A percentile compares a stretch with the other conserved stretches of the same genome.
phyloP scores from a whole-genome alignment of 1,139 yeast species.

The Debaryomyces coudertii region DNA sequence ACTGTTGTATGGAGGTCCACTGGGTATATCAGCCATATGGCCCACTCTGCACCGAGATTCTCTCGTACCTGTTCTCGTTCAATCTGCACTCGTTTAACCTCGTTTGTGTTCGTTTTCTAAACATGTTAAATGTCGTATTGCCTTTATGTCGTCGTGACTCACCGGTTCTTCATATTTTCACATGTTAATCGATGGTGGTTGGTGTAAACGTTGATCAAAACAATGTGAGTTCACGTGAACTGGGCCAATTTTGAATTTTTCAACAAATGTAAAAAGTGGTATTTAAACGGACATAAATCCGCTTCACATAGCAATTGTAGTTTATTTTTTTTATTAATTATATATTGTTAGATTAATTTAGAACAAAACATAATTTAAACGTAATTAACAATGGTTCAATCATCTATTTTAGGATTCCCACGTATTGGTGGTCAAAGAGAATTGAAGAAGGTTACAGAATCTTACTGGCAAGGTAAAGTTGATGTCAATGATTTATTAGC shows the following conservation, averaged over 20 bases:
- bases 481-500: constrained; percentile 83
- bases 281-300: constrained; percentile 10
- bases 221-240: constrained; percentile 11
- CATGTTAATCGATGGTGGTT: constrained; percentile 4
- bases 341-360: constrained; percentile 3
- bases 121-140: constrained; percentile 1
- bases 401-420: constrained; percentile 98
- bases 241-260: constrained; percentile 9
- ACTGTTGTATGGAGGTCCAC: background rate
- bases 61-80: background rate
- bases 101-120: background rate
- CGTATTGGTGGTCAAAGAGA: constrained; percentile 99
- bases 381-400: constrained; percentile 70
- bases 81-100: background rate
- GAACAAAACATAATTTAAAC: constrained; percentile 1
- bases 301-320: background rate
- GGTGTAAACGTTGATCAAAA: constrained; percentile 5
- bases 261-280: constrained; percentile 7
- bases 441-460: constrained; percentile 96
- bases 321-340: constrained; percentile 3
- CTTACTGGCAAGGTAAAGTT: constrained; percentile 97
- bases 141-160: constrained; percentile 5
- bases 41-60: background rate
- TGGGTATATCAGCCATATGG: background rate
- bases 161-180: background rate